phyloP scores from a whole-genome alignment of 345 rosid genomes.

The Gossypium australe region DNA sequence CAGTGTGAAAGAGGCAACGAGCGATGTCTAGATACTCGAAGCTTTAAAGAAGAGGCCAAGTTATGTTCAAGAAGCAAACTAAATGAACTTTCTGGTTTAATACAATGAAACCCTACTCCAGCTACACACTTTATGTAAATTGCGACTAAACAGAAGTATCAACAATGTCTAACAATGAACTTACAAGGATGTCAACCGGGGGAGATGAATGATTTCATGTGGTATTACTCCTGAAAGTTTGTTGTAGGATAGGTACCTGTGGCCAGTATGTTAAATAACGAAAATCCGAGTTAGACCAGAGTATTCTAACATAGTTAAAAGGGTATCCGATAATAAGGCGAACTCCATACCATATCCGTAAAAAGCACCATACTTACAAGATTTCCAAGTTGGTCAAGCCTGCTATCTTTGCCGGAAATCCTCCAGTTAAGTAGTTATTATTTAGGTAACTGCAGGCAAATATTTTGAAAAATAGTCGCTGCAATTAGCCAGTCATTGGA shows the following conservation, averaged over 20 bases:
- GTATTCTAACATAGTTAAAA: not conserved
- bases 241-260: constrained; percentile 81
- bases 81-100: not conserved
- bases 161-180: not conserved
- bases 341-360: not conserved
- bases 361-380: constrained; percentile 40
- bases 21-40: too few relatives aligned
- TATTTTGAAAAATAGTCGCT: not conserved
- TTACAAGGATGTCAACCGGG: constrained; percentile 68
- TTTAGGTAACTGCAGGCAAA: constrained; percentile 55
- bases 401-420: constrained; percentile 58
- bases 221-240: constrained; percentile 80
- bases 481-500: not conserved
- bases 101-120: not conserved
- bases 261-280: not conserved
- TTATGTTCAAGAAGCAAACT: not conserved
- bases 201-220: constrained; percentile 63
- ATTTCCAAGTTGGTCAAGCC: constrained; percentile 67
- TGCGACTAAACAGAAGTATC: not conserved
- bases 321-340: not conserved
- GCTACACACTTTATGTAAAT: not conserved
- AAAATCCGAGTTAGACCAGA: not conserved
- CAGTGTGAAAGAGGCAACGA: too few relatives aligned
- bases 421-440: constrained; percentile 73
- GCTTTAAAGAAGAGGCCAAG: too few relatives aligned